Evolutionary conservation across 2,329 filamentous ascomycete species (phyloP), one percentile per base, ranked within the genome.

Genomic region (Scedosporium dehoogii): DNA sequence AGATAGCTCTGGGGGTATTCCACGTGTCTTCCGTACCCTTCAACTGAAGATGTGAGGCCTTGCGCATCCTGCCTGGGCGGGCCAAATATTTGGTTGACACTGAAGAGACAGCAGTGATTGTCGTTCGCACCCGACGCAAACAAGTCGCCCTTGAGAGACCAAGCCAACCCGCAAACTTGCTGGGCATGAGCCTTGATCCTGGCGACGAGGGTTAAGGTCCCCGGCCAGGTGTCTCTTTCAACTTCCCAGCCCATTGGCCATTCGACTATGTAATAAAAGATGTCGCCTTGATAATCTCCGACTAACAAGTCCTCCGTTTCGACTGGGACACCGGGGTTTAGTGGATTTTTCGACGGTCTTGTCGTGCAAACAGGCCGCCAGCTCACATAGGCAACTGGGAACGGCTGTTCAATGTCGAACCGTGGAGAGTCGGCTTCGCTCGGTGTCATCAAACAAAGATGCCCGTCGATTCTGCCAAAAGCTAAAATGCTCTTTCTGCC

Each of bases 71-170:
- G 59, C n/a, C 59, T 46, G 29, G 59, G 59, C 14, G 59, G 59
- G 9, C 59, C 59, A 23, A 61, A 70, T 18, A 93, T 76, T 48
- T 84, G 81, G 58, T 82, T 79, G 2, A 84, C 82, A 61, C 92
- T 85, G 72, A 96, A 96, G 1, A 97, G 79, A 67, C 87, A 89
- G 70, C 93, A 96, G 3, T 86, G 74, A 70, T 97, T 97, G 76
- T 99, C 94, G 70, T 99, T 97, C 25, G 90, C 91, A 6, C 94
- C 92, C 4, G 90, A 92, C 14, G 91, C 91, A 71, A 99, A 92
- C 42, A 86, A 81, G 3, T 81, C 80, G 3, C 91, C 91, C 68
- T 90, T 85, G 3, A 79, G 78, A 3, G 91, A 92, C 91, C 92
- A 97, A 3, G 90, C 84, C n/a, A 99, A 78, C 1, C 93, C 93